Evolutionary conservation across 2,329 filamentous ascomycete genomes (phyloP), one percentile per base, ranked within the genome.

Genomic region (Epichloe aotearoae): DNA sequence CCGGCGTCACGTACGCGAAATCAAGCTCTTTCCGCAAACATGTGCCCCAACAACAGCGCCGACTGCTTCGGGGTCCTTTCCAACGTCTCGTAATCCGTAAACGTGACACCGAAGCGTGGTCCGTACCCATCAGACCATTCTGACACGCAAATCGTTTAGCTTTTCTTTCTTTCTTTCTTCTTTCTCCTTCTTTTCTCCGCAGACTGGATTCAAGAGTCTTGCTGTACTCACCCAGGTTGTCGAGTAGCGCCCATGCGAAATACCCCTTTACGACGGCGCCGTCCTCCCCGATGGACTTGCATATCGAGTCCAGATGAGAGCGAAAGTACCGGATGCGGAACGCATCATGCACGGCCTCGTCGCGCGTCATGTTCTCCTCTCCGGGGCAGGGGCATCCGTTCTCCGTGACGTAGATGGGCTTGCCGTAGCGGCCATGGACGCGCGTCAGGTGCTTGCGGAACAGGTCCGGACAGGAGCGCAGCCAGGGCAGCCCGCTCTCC

Each of bases 121-220:
- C 62, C 64, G 44, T 63, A 71, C 4, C 68, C 68, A 37, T 64
- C 65, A 8, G 66, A 67, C 68, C 67, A 64, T 52, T 62, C 59
- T 60, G 37, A 30, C 10, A 30, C 26, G 26, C 26, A 10, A 11
- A 10, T 30, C 26, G 38, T 19, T 40, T 4, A 40, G 38, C 14
- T 8, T n/a, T n/a, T 40, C 15, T 40, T n/a, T 11, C n/a, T 17
- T 11, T 15, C 37, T 3, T 17, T n/a, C 5, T 39, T 10, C 7
- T n/a, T 2, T 17, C 3, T 26, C 26, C 6, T 26, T 26, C 7
- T 8, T 3, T 30, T 11, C 8, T 30, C 3, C 26, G 26, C 26
- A 30, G 8, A 8, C 11, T 11, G 26, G 10, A 4, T 10, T 7
- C 7, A 8, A 26, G 23, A 3, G 7, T 26, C 2, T 23, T 26